Conservation (phyloP, 495 filamentous ascomycete species). For the Hypomontagnella submonticulosa region DNA sequence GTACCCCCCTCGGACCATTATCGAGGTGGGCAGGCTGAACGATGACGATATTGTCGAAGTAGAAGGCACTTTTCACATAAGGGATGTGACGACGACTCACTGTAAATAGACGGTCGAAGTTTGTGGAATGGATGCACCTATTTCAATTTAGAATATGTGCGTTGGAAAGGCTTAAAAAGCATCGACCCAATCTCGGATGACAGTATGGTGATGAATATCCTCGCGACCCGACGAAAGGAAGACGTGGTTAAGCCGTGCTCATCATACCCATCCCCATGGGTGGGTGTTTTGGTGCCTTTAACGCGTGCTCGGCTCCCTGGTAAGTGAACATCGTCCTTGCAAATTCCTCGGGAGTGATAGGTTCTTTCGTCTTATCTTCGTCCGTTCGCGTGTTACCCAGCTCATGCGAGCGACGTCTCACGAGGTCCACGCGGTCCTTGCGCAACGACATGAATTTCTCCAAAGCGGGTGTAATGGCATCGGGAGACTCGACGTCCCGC, state of each 20-base stretch:
- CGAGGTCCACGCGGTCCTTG: constrained; percentile 39
- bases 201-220: too few species aligned
- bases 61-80: constrained; percentile 36
- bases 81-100: constrained; percentile 4
- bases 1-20: constrained; percentile 35
- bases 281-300: constrained; percentile 34
- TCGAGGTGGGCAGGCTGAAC: constrained; percentile 37
- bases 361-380: constrained; percentile 30
- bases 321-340: constrained; percentile 35
- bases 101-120: neutral
- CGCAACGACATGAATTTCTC: constrained; percentile 39
- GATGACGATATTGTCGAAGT: constrained; percentile 42
- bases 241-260: neutral
- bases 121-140: too few species aligned
- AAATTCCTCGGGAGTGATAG: constrained; percentile 32
- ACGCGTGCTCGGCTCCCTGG: constrained; percentile 32
- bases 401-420: constrained; percentile 34
- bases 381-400: constrained; percentile 25
- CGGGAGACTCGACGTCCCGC: constrained; percentile 30
- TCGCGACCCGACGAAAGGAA: neutral
- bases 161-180: too few species aligned
- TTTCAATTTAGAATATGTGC: too few species aligned
- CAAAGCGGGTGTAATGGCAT: constrained; percentile 21
- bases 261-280: constrained; percentile 1
- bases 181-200: too few species aligned